Percentiles rank a stretch among this genome's conserved stretches.
phyloP scores from a whole-genome alignment of 2,329 filamentous ascomycete genomes.

The Talaromyces amestolkiae region DNA sequence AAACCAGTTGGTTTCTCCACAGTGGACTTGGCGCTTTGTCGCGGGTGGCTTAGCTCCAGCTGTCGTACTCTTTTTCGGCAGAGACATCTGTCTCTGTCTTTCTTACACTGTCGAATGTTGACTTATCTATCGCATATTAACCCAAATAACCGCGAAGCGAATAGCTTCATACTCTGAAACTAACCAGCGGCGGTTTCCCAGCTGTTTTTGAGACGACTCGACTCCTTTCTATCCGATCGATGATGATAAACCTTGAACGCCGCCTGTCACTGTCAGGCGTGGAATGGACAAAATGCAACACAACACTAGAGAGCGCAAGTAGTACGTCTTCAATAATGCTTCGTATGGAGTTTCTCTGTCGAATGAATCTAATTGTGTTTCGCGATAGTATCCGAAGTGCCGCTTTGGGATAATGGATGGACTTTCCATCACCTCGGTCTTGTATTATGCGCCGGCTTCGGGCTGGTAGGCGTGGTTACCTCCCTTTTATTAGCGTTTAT shows the following conservation, averaged over 20 bases:
- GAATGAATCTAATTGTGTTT: background rate
- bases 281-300: constrained; percentile 46
- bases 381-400: constrained; percentile 45
- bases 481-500: constrained; percentile 55
- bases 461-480: constrained; percentile 50
- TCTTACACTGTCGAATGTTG: background rate
- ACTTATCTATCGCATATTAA: background rate
- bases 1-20: background rate
- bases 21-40: background rate
- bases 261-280: constrained; percentile 14
- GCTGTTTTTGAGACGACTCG: background rate
- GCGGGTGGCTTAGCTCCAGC: constrained; percentile 14
- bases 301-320: constrained; percentile 47
- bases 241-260: constrained; percentile 14
- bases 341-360: background rate
- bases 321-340: constrained; percentile 32
- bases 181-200: background rate
- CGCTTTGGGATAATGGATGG: constrained; percentile 52
- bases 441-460: constrained; percentile 54
- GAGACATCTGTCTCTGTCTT: background rate
- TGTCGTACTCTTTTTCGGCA: background rate
- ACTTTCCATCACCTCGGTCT: constrained; percentile 59
- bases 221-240: constrained; percentile 1
- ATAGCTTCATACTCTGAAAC: background rate
- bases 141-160: background rate